Evolutionary conservation across 164 flowering plant species (phyloP).

Genomic region (Malania oleifera): DNA sequence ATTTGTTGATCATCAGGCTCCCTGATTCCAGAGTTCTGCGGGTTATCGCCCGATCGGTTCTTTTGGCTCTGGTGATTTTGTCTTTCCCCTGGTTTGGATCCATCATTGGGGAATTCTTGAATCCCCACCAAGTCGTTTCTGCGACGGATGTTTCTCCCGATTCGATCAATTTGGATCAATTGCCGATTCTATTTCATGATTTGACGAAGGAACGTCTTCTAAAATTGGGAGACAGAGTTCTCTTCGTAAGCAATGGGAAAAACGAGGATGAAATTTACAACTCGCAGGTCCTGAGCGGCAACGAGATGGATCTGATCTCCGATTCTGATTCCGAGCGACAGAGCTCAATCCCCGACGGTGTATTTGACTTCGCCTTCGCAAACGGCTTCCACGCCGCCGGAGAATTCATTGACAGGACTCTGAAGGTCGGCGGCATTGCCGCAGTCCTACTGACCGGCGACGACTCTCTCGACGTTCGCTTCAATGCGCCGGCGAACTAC

Average conservation of each 20-base stretch:
- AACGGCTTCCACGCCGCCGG: slow-evolving; percentile 1
- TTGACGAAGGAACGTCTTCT: slow-evolving; percentile 49
- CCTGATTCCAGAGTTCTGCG: slow-evolving; percentile 30
- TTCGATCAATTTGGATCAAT: slow-evolving; percentile 4
- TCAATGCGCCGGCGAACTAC: slow-evolving; percentile 39
- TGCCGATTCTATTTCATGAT: slow-evolving; percentile 42
- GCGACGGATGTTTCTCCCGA: slow-evolving; percentile 1
- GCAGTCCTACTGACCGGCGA: slow-evolving; percentile 26
- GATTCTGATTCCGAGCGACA: slow-evolving; percentile 24
- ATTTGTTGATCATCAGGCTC: slow-evolving; percentile 33
- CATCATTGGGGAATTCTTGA: slow-evolving; percentile 1
- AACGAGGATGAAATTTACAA: slow-evolving; percentile 5
- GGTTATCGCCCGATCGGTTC: slow-evolving; percentile 42
- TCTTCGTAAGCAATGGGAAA: slow-evolving; percentile 26
- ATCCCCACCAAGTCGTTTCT: background rate
- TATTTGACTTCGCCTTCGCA: slow-evolving; percentile 38
- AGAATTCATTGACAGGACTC: slow-evolving; percentile 35
- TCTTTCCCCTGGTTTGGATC: slow-evolving; percentile 39
- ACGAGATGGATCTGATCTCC: slow-evolving; percentile 26
- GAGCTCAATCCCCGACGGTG: slow-evolving; percentile 24
- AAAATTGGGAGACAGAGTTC: slow-evolving; percentile 29
- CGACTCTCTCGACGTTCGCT: slow-evolving; percentile 18
- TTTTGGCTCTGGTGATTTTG: slow-evolving; percentile 40
- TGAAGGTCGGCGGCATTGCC: slow-evolving; percentile 50
- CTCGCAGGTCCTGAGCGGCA: slow-evolving; percentile 12